Evolutionary conservation across 768 basidiomycete genomes (phyloP).

Genomic region (Sarcomyxa edulis): DNA sequence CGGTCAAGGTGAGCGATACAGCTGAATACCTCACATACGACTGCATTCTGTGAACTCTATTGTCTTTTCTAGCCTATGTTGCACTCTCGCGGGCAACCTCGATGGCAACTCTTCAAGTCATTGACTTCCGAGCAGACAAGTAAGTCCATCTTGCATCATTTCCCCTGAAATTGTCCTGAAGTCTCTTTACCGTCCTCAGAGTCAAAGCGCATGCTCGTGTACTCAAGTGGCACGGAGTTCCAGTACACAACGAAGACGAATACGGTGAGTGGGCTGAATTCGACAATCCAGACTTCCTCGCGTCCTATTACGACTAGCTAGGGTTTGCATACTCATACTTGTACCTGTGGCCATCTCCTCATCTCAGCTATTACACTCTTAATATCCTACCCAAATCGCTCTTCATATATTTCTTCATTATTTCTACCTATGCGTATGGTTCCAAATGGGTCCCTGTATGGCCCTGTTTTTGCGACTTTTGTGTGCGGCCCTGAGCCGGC

Average conservation of each 20-base stretch:
- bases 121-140: conserved; percentile 58
- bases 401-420: too few species aligned
- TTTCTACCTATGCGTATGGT: too few species aligned
- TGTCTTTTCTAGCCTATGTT: conserved; percentile 47
- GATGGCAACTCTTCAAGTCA: conserved; percentile 60
- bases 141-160: conserved; percentile 20
- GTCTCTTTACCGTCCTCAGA: conserved; percentile 32
- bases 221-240: conserved; percentile 41
- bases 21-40: neutral
- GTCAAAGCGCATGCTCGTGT: conserved; percentile 63
- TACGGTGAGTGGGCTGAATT: neutral
- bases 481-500: too few species aligned
- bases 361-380: too few species aligned
- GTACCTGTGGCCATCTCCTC: too few species aligned
- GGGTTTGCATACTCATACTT: too few species aligned
- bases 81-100: conserved; percentile 69
- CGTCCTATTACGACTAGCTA: too few species aligned
- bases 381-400: too few species aligned
- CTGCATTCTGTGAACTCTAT: neutral
- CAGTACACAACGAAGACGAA: conserved; percentile 2
- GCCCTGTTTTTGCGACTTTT: too few species aligned
- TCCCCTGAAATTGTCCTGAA: conserved; percentile 1
- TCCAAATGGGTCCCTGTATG: too few species aligned
- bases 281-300: too few species aligned
- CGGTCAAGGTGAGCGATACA: conserved; percentile 52